phyloP scores from a whole-genome alignment of 2,329 filamentous ascomycete species.

The Fusarium brevicatenulatum region DNA sequence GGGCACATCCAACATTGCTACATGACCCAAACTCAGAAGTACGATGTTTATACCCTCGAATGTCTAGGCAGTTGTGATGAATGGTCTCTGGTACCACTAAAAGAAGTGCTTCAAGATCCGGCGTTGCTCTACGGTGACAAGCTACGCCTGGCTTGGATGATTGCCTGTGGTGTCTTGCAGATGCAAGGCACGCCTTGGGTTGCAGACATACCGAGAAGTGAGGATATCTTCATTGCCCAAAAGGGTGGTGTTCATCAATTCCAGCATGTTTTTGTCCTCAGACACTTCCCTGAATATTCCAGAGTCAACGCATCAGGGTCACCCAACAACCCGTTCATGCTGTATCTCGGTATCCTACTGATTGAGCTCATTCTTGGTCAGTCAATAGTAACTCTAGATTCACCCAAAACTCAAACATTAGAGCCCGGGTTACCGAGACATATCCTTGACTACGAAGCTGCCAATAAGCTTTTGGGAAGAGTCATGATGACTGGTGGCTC shows the following conservation, averaged over 20 bases:
- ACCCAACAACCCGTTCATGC: not conserved
- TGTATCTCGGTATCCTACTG: not conserved
- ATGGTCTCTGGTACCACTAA: not conserved
- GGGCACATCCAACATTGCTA: not conserved
- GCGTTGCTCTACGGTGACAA: not conserved
- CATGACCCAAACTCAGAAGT: rapidly evolving
- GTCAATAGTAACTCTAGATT: not conserved
- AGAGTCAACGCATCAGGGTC: not conserved
- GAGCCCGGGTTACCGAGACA: not conserved
- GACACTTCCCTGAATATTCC: not conserved
- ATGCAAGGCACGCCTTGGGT: conserved; percentile 9
- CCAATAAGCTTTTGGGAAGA: not conserved
- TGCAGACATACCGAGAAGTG: not conserved
- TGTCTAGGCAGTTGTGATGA: not conserved
- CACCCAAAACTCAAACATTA: rapidly evolving
- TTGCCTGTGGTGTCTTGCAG: not conserved
- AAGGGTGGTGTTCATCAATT: not conserved
- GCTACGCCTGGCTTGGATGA: not conserved
- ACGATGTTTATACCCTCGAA: not conserved
- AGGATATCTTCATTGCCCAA: not conserved
- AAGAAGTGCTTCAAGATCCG: not conserved
- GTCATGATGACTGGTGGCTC: not conserved
- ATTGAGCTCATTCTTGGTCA: not conserved
- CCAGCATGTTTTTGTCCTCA: not conserved
- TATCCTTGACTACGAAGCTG: not conserved